These are phyloP conservation scores for Phoenix dactylifera DNA, from an alignment of 176 grass and related monocot genomes.

Conservation along the genomic window DNA sequence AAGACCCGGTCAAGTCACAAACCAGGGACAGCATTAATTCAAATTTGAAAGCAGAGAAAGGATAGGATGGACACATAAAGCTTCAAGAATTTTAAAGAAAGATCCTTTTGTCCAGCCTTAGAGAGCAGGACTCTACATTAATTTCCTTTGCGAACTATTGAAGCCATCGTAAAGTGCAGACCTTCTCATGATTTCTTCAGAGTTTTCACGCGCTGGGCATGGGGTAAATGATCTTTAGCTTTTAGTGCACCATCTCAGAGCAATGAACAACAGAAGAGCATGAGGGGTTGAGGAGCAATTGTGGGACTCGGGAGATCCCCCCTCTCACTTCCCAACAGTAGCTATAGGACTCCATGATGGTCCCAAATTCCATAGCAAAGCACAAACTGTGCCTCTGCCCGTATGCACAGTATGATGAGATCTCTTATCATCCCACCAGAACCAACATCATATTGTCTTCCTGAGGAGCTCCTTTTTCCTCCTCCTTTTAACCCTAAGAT, in stretches of 20 bases:
- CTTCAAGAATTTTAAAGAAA: no score
- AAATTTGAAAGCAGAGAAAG: no score
- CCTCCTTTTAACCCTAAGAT: neutral
- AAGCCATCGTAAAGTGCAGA: no score
- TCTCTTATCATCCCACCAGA: neutral
- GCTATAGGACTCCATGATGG: neutral
- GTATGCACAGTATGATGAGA: neutral
- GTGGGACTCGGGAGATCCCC: constrained; percentile 6
- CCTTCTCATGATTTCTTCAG: no score
- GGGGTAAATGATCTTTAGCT: neutral
- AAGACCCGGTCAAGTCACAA: no score
- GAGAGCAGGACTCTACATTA: no score
- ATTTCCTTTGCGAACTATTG: no score
- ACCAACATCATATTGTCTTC: neutral
- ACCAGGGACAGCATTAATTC: no score
- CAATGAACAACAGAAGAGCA: constrained; percentile 52
- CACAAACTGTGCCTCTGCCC: neutral
- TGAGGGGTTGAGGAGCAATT: constrained; percentile 2
- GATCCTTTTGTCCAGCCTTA: no score
- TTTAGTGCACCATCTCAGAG: constrained; percentile 6
- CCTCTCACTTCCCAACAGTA: neutral
- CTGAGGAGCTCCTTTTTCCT: neutral
- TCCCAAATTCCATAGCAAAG: neutral
- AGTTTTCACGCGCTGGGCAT: neutral
- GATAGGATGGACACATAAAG: no score